Evolutionary conservation across 176 grass and related monocot genomes (phyloP), one percentile per base, ranked within the genome.

Genomic region (Elaeis guineensis): DNA sequence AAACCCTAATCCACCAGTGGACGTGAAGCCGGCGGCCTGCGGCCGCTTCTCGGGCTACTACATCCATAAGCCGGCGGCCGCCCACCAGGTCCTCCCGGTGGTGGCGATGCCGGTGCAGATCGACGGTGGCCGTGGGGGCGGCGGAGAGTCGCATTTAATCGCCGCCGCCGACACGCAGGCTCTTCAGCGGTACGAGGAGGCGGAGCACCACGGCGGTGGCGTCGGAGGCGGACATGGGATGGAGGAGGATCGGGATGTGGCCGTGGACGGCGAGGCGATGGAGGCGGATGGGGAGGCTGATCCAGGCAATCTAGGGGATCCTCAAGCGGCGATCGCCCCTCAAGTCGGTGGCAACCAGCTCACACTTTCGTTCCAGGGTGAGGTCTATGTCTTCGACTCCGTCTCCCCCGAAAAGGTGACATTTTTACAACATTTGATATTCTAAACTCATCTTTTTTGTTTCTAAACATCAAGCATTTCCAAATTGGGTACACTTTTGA

Each of bases 311-410:
- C 16, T 68, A 18, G 65, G 52, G 19, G 52, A 68, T 68, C 81
- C 21, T 19, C 79, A 92, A 52, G 58, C 49, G 1, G 21, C 58
- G 49, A 71, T 86, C 48, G 59, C 73, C 15, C 9, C 76, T 21
- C 79, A 76, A 16, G 11, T 82, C 12, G 50, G 65, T 7, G 35
- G 72, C 51, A 92, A 98, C 58, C 87, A 92, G 71, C 93, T 98
- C 29, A 98, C 93, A 2, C 84, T 98, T 1, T 98, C 93, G 35
- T 98, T 98, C 64, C 93, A 98, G 62, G 85, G 89, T 54, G 93
- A 98, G 63, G 93, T 89, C 76, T 98, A 98, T 64, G 93, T 98
- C 0, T 98, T 98, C 69, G 93, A 98, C 57, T 88, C 81, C 17
- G 93, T 98, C 57, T 98, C 93, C 25, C 93, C 93, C 49, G 93